Base-by-base conservation (phyloP, 352 stramenopile genomes). In the Phytophthora sp. region DNA sequence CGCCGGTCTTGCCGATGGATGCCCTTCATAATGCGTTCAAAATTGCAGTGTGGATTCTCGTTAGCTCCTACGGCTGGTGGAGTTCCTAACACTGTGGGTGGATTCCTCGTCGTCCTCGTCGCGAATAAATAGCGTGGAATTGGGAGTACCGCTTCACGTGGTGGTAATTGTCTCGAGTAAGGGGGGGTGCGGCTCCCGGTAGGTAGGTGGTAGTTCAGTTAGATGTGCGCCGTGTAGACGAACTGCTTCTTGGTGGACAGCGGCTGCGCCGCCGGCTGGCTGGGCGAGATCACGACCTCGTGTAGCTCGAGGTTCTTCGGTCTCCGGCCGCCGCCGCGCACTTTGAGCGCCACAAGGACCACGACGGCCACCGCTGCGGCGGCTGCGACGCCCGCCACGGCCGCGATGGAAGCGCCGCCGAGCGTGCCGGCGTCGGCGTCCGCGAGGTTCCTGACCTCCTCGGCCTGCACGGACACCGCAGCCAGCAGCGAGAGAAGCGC, bases 161-260 rank as follows among this genome's bases (percentile, higher is more conserved):
- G 30, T 44, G 31, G 30, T 51, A 38, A 15, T 54, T 48, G 45
- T 27, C 30, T 59, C 43, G 53, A 34, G 61, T 70, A 65, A 61
- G 31, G 24, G 61, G 61, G 28, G 42, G 27, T 60, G 54, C 61
- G 61, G 61, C 61, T 66, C 54, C 54, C 54, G 23, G 54, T 61
- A 42, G 46, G 11, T 56, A 56, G 31, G 45, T 18, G 21, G 17
- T 50, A 43, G 32, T 46, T 42, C 5, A 31, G 24, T 63, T 74
- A 84, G 32, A 84, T 84, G 49, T 84, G 73, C 48, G 76, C 76
- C 27, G 76, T 84, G 50, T 84, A 84, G 39, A 84, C 70, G 41
- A 80, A 82, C 30, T 80, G 54, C 51, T 72, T 80, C 23, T 45
- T 77, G 23, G 54, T 72, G 5, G 61, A 77, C 41, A 68, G 35